These are phyloP conservation scores for Fraxinus anomala DNA, from an alignment of 257 asterid species.

Conservation along the genomic window DNA sequence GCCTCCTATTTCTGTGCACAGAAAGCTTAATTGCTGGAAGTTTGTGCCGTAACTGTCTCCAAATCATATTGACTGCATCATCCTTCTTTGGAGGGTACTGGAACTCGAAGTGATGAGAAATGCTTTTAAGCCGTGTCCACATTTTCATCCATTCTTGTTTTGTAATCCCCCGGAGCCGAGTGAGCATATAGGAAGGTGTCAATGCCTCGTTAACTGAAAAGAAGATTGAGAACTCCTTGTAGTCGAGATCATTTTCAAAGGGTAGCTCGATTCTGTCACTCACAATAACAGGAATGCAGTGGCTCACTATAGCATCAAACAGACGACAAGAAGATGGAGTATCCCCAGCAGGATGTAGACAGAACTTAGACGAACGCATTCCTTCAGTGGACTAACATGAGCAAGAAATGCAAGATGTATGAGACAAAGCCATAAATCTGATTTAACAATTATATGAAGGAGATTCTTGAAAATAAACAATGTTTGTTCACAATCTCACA, in stretches of 20 bases:
- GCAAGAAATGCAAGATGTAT: constrained; percentile 21
- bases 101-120: constrained; percentile 79
- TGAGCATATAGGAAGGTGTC: constrained; percentile 59
- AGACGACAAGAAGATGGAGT: constrained; percentile 98
- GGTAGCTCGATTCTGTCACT: constrained; percentile 93
- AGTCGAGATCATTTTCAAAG: constrained; percentile 80
- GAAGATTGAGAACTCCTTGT: constrained; percentile 82
- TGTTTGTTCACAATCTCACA: not conserved
- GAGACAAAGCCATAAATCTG: constrained; percentile 8
- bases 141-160: constrained; percentile 66
- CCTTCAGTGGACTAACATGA: constrained; percentile 66
- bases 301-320: constrained; percentile 91
- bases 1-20: constrained; percentile 68
- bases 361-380: constrained; percentile 88
- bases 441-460: not conserved
- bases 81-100: constrained; percentile 78
- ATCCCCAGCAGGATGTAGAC: constrained; percentile 94
- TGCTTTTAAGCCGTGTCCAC: constrained; percentile 68
- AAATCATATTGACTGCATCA: constrained; percentile 84
- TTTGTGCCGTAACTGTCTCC: constrained; percentile 86
- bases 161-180: constrained; percentile 55
- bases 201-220: constrained; percentile 69
- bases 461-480: constrained; percentile 6
- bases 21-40: constrained; percentile 68
- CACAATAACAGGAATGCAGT: constrained; percentile 89